phyloP scores from a whole-genome alignment of 2,329 filamentous ascomycete genomes.

The Pleurostoma richardsiae region DNA sequence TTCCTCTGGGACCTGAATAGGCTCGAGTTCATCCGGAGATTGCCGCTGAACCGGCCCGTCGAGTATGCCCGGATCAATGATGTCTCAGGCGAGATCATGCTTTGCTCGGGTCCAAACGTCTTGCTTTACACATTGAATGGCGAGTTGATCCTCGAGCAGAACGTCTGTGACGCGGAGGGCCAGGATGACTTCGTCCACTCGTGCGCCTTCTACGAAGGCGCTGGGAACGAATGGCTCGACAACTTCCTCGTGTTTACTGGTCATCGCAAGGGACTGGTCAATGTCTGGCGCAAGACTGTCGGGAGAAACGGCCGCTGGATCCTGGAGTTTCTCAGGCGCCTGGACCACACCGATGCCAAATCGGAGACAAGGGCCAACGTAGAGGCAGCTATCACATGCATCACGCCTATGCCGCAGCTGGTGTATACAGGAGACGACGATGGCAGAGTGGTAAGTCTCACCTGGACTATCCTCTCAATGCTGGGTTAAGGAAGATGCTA shows the following conservation, averaged over 20 bases:
- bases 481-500: no score
- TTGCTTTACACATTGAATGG: slow-evolving; percentile 86
- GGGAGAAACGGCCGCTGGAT: slow-evolving; percentile 63
- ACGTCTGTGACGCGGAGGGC: slow-evolving; percentile 58
- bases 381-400: slow-evolving; percentile 74
- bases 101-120: slow-evolving; percentile 73
- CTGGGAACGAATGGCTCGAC: slow-evolving; percentile 87
- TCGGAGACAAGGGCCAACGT: slow-evolving; percentile 54
- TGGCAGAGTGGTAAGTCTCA: slow-evolving; percentile 71
- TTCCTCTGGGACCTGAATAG: slow-evolving; percentile 94
- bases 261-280: slow-evolving; percentile 77
- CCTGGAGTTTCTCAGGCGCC: slow-evolving; percentile 70
- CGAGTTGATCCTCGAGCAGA: slow-evolving; percentile 73
- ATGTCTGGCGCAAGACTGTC: slow-evolving; percentile 59
- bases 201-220: slow-evolving; percentile 90
- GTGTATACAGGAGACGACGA: slow-evolving; percentile 95
- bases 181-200: slow-evolving; percentile 73
- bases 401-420: slow-evolving; percentile 74
- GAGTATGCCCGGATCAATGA: slow-evolving; percentile 86
- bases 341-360: slow-evolving; percentile 73
- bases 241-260: slow-evolving; percentile 84
- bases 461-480: no score
- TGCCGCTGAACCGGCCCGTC: slow-evolving; percentile 52
- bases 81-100: slow-evolving; percentile 80
- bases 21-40: slow-evolving; percentile 75